Evolutionary conservation across 2,329 filamentous ascomycete species (phyloP).

Genomic region (Fusarium coicis): DNA sequence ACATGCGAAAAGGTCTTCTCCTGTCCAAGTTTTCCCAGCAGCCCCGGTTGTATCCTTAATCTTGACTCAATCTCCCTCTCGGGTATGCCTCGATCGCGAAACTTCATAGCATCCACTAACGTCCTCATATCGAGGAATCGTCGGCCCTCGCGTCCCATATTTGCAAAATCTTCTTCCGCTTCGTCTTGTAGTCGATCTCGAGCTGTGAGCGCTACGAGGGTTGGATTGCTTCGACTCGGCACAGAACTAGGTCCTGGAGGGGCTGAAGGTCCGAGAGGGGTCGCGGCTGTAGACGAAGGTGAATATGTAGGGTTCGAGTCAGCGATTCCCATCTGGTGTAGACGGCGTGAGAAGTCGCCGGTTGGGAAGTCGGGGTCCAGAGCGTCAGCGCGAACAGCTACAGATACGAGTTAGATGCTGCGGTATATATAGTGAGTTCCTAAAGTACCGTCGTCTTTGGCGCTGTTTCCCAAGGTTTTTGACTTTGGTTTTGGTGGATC

Average conservation of each 20-base stretch:
- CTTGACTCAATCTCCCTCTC: conserved; percentile 57
- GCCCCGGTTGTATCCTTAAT: conserved; percentile 57
- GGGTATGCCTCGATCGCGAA: conserved; percentile 55
- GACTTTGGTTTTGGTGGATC: conserved; percentile 17
- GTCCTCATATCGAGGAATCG: conserved; percentile 61
- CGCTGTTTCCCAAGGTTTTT: conserved; percentile 20
- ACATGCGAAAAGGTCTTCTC: conserved; percentile 54
- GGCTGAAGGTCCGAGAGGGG: conserved; percentile 31
- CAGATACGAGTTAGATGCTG: conserved; percentile 16
- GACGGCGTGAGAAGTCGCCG: conserved; percentile 61
- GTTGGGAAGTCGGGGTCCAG: conserved; percentile 55
- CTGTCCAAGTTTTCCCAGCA: conserved; percentile 58
- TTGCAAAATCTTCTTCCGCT: conserved; percentile 58
- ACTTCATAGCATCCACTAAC: conserved; percentile 57
- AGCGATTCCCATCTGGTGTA: conserved; percentile 65
- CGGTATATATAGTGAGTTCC: neutral
- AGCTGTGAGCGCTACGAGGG: conserved; percentile 61
- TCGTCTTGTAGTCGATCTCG: conserved; percentile 56
- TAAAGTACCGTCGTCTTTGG: conserved; percentile 37
- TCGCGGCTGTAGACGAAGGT: conserved; percentile 58
- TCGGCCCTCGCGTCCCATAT: conserved; percentile 51
- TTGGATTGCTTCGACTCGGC: conserved; percentile 53
- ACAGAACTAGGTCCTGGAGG: conserved; percentile 45
- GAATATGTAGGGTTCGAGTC: conserved; percentile 66
- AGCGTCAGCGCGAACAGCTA: conserved; percentile 55